phyloP scores from a whole-genome alignment of 768 basidiomycete genomes.

The Mycena albidolilacea region DNA sequence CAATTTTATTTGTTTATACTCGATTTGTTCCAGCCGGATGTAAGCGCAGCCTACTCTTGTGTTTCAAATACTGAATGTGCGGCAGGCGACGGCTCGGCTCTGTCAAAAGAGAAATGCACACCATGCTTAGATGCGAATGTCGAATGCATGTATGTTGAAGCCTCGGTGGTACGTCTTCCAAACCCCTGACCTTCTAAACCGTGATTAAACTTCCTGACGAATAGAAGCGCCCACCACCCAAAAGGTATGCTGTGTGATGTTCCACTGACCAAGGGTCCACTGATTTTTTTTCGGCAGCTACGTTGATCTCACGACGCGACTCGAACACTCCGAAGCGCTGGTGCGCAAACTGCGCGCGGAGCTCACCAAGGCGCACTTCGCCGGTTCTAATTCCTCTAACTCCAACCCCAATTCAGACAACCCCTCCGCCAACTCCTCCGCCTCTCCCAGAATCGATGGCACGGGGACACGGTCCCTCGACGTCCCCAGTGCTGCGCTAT shows the following conservation, averaged over 20 bases:
- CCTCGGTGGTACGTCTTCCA: neutral
- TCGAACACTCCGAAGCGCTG: constrained; percentile 13
- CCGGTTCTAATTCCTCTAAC: neutral
- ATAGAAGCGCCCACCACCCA: neutral
- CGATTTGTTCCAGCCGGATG: neutral
- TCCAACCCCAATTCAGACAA: neutral
- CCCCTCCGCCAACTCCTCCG: neutral
- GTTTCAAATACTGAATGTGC: neutral
- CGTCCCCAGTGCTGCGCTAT: neutral
- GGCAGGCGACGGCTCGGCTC: neutral
- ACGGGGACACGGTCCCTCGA: neutral
- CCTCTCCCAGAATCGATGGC: too few relatives aligned
- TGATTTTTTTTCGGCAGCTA: neutral
- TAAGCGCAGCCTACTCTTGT: neutral
- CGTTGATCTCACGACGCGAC: constrained; percentile 15
- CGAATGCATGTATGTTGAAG: neutral
- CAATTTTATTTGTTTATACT: neutral
- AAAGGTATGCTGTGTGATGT: neutral
- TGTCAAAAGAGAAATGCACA: neutral
- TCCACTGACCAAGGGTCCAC: neutral
- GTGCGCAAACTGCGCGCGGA: constrained; percentile 17
- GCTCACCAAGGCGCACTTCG: neutral
- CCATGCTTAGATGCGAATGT: neutral
- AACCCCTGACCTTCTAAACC: too few relatives aligned
- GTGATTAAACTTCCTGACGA: neutral